Evolutionary conservation across 2,329 filamentous ascomycete genomes (phyloP).

Genomic region (Lasiodiplodia gonubiensis): DNA sequence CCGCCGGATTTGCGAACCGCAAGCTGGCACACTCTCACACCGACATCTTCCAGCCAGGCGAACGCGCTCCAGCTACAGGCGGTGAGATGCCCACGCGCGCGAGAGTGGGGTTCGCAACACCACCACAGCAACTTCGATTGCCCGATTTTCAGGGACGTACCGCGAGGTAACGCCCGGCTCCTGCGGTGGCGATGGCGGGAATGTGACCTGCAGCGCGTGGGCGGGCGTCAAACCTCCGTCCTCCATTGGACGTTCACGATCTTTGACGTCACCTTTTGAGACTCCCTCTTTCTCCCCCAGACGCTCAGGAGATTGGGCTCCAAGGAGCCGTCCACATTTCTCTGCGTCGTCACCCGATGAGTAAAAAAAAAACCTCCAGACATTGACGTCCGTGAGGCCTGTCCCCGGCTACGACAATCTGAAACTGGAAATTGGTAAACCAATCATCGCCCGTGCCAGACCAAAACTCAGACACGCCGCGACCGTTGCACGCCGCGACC

Average conservation of each 20-base stretch:
- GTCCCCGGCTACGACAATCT: constrained; percentile 12
- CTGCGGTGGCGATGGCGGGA: constrained; percentile 9
- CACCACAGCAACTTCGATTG: constrained; percentile 18
- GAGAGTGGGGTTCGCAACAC: constrained; percentile 16
- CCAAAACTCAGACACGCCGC: constrained; percentile 7
- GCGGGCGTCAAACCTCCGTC: constrained; percentile 14
- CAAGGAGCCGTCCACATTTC: background rate
- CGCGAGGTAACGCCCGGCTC: constrained; percentile 12
- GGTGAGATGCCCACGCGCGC: constrained; percentile 16
- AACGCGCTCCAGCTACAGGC: constrained; percentile 8
- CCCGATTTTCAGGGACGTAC: constrained; percentile 22
- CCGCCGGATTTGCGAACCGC: constrained; percentile 14
- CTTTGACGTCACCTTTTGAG: constrained; percentile 14
- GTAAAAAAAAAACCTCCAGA: constrained; percentile 7
- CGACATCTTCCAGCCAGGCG: constrained; percentile 24
- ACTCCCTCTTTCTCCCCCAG: background rate
- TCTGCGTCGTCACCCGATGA: constrained; percentile 19
- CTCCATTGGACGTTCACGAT: constrained; percentile 23
- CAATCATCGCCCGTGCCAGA: constrained; percentile 17
- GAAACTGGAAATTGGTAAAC: constrained; percentile 19
- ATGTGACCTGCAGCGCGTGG: constrained; percentile 12
- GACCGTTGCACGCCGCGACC: constrained; percentile 16
- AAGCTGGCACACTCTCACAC: constrained; percentile 24
- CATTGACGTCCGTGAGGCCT: constrained; percentile 12
- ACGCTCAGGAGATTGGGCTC: constrained; percentile 13